These are phyloP conservation scores for Jacaranda mimosifolia DNA, from an alignment of 257 asterid species.

Conservation along the genomic window DNA sequence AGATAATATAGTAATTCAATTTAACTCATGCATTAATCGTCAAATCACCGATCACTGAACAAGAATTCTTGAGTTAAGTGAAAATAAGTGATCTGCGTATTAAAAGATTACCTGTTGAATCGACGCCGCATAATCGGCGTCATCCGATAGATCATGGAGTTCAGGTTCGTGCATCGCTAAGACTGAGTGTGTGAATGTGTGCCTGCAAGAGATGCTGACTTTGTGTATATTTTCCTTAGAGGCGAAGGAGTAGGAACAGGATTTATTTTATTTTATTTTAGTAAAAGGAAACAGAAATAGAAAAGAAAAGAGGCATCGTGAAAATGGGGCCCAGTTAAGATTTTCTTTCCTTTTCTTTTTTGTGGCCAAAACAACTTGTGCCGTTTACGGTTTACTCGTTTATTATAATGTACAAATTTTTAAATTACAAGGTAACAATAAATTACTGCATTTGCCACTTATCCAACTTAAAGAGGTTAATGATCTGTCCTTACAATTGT, in stretches of 20 bases:
- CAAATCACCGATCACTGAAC: conserved; percentile 9
- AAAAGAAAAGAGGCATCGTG: neutral
- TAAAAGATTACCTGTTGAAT: conserved; percentile 66
- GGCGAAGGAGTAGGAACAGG: conserved; percentile 42
- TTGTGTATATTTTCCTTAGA: conserved; percentile 35
- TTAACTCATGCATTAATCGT: conserved; percentile 6
- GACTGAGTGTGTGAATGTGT: conserved; percentile 22
- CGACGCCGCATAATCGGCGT: conserved; percentile 94
- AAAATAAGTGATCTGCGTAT: neutral
- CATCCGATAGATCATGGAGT: conserved; percentile 84
- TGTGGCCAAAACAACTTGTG: too few species aligned
- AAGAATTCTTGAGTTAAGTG: conserved; percentile 11
- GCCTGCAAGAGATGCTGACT: conserved; percentile 18
- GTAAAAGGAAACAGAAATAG: neutral
- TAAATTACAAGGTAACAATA: too few species aligned
- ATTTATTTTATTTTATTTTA: conserved; percentile 10
- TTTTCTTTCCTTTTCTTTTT: too few species aligned
- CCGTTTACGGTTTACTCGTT: too few species aligned
- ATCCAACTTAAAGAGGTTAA: too few species aligned
- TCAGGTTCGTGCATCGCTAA: conserved; percentile 78
- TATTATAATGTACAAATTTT: too few species aligned
- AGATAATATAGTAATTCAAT: neutral
- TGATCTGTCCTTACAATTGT: too few species aligned
- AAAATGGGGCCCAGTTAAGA: too few species aligned
- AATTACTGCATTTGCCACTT: too few species aligned